Base-by-base conservation (phyloP, 192 early-diverging fungal species). In the Piromyces sp. region DNA sequence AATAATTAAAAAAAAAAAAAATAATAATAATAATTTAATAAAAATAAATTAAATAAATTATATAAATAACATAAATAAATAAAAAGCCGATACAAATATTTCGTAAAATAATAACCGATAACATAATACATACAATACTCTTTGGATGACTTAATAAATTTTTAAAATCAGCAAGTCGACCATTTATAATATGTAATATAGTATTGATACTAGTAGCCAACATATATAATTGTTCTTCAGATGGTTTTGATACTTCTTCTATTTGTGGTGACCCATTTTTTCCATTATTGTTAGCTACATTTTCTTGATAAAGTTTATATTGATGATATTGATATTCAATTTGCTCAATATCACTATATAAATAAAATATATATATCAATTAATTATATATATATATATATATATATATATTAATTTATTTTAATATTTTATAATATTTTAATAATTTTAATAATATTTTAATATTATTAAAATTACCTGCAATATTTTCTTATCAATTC, bases 401-500 rank as follows among this genome's bases (percentile, higher is more conserved):
- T 38, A 38, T 13, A 38, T 13, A 14, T 13, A 14, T 38, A 38
- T 38, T 38, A 38, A 38, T 33, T n/a, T n/a, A n/a, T n/a, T n/a
- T n/a, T n/a, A n/a, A n/a, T n/a, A n/a, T n/a, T n/a, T n/a, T n/a
- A n/a, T n/a, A n/a, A n/a, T n/a, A n/a, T n/a, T n/a, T n/a, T n/a
- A n/a, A n/a, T n/a, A n/a, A n/a, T n/a, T n/a, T n/a, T n/a, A n/a
- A n/a, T n/a, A n/a, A n/a, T n/a, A n/a, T n/a, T n/a, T n/a, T n/a
- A n/a, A n/a, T n/a, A n/a, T n/a, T n/a, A 68, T 28, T 78, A 17
- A 26, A 81, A 30, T 31, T 84, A 94, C 93, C 92, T 94, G 92
- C 96, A 98, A 86, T 97, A 98, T 83, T 95, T 92, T 81, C 97
- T 92, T 86, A 99, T 97, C 16, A 99, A 88, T 88, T 99, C 97